These are phyloP conservation scores for Bertia moriformis DNA, from an alignment of 2,329 filamentous ascomycete species.

Conservation along the genomic window DNA sequence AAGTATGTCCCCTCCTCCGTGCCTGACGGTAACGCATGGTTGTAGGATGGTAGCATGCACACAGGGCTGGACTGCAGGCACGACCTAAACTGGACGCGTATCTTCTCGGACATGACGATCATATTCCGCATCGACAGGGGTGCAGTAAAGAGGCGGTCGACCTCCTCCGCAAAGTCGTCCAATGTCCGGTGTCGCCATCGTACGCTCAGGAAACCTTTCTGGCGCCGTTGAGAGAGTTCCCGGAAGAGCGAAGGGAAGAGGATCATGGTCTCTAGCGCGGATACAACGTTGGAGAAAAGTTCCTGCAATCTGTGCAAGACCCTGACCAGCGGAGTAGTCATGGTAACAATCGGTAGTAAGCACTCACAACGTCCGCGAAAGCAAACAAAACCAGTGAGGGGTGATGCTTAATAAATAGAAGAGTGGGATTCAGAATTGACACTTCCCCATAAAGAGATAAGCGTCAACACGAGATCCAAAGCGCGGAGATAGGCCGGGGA, in stretches of 20 bases:
- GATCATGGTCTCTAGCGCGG: constrained; percentile 21
- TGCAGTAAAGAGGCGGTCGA: constrained; percentile 18
- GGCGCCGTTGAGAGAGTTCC: constrained; percentile 13
- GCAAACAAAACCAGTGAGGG: not conserved
- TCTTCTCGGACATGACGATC: constrained; percentile 24
- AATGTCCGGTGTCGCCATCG: constrained; percentile 19
- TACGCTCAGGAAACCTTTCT: constrained; percentile 14
- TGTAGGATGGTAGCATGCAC: constrained; percentile 55
- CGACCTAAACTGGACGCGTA: constrained; percentile 34
- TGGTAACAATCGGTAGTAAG: constrained; percentile 8
- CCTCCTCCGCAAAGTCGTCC: constrained; percentile 19
- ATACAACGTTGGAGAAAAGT: constrained; percentile 20
- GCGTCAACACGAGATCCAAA: too few species aligned
- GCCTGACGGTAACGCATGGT: constrained; percentile 46
- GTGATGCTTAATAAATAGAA: constrained; percentile 1
- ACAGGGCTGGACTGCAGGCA: constrained; percentile 33
- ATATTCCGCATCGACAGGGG: constrained; percentile 18
- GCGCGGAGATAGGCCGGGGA: not conserved
- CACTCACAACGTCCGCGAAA: not conserved
- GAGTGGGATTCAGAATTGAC: too few species aligned
- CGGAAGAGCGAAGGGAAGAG: constrained; percentile 21
- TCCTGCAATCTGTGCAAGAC: constrained; percentile 22
- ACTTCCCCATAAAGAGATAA: constrained; percentile 1
- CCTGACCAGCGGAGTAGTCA: constrained; percentile 18
- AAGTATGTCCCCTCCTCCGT: constrained; percentile 42